phyloP scores from a whole-genome alignment of 1,284 basidiomycete species.

The Gomphus sp. region DNA sequence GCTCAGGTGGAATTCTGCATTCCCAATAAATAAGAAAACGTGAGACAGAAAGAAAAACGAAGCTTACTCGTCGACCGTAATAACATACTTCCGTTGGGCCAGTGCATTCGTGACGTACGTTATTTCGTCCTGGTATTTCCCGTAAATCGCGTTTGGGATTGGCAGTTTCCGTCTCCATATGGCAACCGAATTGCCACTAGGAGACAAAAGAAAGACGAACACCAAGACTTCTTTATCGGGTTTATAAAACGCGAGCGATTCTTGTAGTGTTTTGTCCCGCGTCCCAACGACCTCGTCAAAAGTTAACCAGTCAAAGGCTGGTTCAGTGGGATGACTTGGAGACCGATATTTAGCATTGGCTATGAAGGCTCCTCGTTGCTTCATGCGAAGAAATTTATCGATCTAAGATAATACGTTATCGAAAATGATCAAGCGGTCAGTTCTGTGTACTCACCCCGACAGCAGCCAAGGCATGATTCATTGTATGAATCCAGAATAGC shows the following conservation, averaged over 20 bases:
- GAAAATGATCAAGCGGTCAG: constrained; percentile 1
- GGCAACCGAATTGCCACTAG: constrained; percentile 53
- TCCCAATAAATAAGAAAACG: background rate
- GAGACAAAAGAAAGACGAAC: constrained; percentile 63
- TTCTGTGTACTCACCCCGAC: constrained; percentile 43
- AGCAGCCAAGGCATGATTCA: constrained; percentile 47
- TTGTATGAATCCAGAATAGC: constrained; percentile 49
- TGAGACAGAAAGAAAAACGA: background rate
- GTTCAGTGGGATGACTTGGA: constrained; percentile 40
- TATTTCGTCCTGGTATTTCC: constrained; percentile 43
- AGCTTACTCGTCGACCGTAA: constrained; percentile 63
- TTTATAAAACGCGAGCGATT: constrained; percentile 66
- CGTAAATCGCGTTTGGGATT: constrained; percentile 45
- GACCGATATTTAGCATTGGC: constrained; percentile 53
- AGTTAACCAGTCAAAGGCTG: constrained; percentile 65
- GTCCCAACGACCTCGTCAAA: constrained; percentile 54
- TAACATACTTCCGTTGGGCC: constrained; percentile 39
- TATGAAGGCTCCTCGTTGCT: constrained; percentile 63
- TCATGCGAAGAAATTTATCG: constrained; percentile 56
- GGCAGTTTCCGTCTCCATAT: constrained; percentile 65
- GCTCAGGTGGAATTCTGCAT: background rate
- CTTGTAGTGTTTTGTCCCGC: constrained; percentile 59
- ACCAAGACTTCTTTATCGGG: constrained; percentile 43
- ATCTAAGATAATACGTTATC: constrained; percentile 30
- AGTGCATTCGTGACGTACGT: constrained; percentile 41